Conservation (phyloP, 2,329 filamentous ascomycete genomes). For the Sporothrix globosa region DNA sequence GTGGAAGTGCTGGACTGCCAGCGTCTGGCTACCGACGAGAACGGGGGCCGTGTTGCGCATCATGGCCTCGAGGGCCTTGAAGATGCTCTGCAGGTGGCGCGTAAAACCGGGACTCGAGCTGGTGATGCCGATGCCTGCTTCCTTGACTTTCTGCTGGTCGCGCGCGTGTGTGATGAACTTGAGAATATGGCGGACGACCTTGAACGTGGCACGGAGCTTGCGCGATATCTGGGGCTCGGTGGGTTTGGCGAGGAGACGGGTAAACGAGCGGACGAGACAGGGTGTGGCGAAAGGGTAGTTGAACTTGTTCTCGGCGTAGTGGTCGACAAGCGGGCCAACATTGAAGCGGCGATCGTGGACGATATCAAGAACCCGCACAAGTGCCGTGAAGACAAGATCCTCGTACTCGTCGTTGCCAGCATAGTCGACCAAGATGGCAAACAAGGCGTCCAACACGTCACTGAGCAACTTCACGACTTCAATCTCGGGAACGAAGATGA, state of each 20-base stretch:
- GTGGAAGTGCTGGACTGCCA: conserved; percentile 95
- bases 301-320: conserved; percentile 86
- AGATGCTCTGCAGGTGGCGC: conserved; percentile 80
- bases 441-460: conserved; percentile 88
- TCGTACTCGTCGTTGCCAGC: conserved; percentile 91
- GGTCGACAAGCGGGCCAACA: conserved; percentile 83
- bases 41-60: conserved; percentile 87
- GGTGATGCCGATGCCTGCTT: conserved; percentile 82
- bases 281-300: conserved; percentile 92
- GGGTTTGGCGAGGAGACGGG: conserved; percentile 78
- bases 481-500: conserved; percentile 94
- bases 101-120: conserved; percentile 73
- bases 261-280: conserved; percentile 84
- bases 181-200: conserved; percentile 88
- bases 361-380: conserved; percentile 89
- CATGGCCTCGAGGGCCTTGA: conserved; percentile 84
- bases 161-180: conserved; percentile 93
- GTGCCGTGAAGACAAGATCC: conserved; percentile 85
- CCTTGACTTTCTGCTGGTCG: conserved; percentile 84
- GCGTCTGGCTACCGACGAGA: conserved; percentile 88
- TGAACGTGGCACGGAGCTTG: conserved; percentile 87
- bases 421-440: conserved; percentile 87
- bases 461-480: conserved; percentile 93
- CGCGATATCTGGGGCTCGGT: conserved; percentile 81
- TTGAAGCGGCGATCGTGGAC: conserved; percentile 95